Percentiles rank a stretch among this genome's conserved stretches.
Conservation (phyloP, 257 asterid genomes). For the Thymus mandschuricus region DNA sequence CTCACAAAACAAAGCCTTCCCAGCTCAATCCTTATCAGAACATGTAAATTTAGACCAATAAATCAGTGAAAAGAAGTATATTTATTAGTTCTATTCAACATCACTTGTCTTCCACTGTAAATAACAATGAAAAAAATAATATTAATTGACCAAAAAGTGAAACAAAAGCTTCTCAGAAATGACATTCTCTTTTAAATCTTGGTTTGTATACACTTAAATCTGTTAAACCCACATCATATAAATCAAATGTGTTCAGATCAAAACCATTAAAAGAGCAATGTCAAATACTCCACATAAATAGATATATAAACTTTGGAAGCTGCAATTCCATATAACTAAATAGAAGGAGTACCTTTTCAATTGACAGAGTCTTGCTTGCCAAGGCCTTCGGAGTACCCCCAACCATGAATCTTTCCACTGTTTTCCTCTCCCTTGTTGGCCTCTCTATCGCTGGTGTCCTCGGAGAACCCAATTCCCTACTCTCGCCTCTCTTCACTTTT, state of each 20-base stretch:
- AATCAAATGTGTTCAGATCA: not conserved
- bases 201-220: not conserved
- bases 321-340: not conserved
- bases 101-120: too few relatives aligned
- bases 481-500: constrained; percentile 34
- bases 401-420: constrained; percentile 72
- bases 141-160: not conserved
- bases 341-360: constrained; percentile 61
- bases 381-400: constrained; percentile 42
- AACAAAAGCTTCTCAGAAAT: not conserved
- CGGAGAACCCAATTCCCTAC: constrained; percentile 42
- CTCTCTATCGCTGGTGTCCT: constrained; percentile 57
- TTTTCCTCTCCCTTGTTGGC: constrained; percentile 90
- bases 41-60: not conserved
- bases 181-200: too few relatives aligned
- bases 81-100: not conserved
- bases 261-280: not conserved
- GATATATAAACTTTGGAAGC: not conserved
- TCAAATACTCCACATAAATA: not conserved
- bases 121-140: too few relatives aligned
- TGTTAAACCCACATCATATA: not conserved
- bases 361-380: constrained; percentile 56
- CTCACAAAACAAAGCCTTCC: not conserved
- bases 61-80: not conserved
- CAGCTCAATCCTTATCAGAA: constrained; percentile 4